Conservation (phyloP, 306 rosid species). For the Cyamopsis tetragonoloba region DNA sequence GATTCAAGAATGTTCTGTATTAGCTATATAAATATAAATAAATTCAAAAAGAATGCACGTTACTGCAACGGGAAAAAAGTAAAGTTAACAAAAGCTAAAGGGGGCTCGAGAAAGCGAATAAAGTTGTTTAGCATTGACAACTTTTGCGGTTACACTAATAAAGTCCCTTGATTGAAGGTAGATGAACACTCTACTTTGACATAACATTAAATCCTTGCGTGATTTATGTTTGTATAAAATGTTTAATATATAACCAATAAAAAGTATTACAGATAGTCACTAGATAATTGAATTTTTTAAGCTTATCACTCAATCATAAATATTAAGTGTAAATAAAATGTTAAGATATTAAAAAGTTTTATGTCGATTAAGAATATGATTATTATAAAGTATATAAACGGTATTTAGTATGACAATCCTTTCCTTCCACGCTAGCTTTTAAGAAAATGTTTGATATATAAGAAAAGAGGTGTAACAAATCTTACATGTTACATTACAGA, state of each 20-base stretch:
- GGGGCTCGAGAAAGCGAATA: constrained; percentile 12
- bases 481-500: neutral
- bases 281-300: too few species aligned
- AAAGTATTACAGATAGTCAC: too few species aligned
- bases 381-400: too few species aligned
- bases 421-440: too few species aligned
- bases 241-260: too few species aligned
- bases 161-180: constrained; percentile 16
- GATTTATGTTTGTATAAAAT: neutral
- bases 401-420: too few species aligned
- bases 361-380: too few species aligned
- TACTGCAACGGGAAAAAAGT: neutral
- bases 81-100: neutral
- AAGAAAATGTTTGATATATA: neutral
- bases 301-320: too few species aligned
- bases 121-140: neutral
- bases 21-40: neutral
- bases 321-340: too few species aligned
- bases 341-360: too few species aligned
- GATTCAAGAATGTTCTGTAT: neutral
- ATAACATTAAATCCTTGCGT: too few species aligned
- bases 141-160: neutral
- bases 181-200: neutral
- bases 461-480: neutral
- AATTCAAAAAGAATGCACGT: neutral